Percentiles rank a stretch among this genome's conserved stretches.
These are phyloP conservation scores for Xenoacremonium recifei DNA, from an alignment of 2,329 filamentous ascomycete species.

Conservation along the genomic window DNA sequence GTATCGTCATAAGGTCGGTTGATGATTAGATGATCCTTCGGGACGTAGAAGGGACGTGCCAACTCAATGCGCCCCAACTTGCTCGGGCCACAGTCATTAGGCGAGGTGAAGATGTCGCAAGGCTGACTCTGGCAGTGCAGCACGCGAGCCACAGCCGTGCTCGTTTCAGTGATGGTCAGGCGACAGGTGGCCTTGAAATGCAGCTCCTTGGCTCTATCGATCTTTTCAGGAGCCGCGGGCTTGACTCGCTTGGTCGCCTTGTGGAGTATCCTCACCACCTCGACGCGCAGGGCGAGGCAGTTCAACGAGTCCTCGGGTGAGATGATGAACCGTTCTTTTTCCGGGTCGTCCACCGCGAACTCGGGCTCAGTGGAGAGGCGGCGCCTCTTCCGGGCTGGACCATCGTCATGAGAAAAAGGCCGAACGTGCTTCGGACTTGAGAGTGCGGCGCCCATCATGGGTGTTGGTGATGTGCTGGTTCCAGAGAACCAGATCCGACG, in stretches of 20 bases:
- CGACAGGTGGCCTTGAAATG: too few species aligned
- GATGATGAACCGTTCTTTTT: too few species aligned
- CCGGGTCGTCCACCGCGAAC: conserved; percentile 30
- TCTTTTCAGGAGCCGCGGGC: too few species aligned
- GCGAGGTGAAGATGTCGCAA: conserved; percentile 51
- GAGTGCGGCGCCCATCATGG: conserved; percentile 37
- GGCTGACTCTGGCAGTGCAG: conserved; percentile 54
- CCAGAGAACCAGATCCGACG: conserved; percentile 53
- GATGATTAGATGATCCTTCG: conserved; percentile 50
- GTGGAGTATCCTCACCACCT: conserved; percentile 53
- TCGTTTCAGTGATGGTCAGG: conserved; percentile 36
- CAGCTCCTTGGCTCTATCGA: too few species aligned
- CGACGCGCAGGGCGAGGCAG: conserved; percentile 47
- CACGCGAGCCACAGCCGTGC: conserved; percentile 37
- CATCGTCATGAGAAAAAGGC: conserved; percentile 32
- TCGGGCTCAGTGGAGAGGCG: conserved; percentile 42
- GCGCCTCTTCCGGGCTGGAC: conserved; percentile 47
- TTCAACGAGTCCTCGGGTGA: conserved; percentile 30
- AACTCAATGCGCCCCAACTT: conserved; percentile 48
- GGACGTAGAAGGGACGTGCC: conserved; percentile 49
- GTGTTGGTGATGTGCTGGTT: conserved; percentile 41
- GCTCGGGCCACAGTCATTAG: conserved; percentile 45
- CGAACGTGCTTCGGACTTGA: conserved; percentile 31
- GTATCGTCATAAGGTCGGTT: conserved; percentile 45
- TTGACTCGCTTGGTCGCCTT: conserved; percentile 42